Base-by-base conservation (phyloP, 768 basidiomycete species). In the Termitomyces eurrhizus region DNA sequence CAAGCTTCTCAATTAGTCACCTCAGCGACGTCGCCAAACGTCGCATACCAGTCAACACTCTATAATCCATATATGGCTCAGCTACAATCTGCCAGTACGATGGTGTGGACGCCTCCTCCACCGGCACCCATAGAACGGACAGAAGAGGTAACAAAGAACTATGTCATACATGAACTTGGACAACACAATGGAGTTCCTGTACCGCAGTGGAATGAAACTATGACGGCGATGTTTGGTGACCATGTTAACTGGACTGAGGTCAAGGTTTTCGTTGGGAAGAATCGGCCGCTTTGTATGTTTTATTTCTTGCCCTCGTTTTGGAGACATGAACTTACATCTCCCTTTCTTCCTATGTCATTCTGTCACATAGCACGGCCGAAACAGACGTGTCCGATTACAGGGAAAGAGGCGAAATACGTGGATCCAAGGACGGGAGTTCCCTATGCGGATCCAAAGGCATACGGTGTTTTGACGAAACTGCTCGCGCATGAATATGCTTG, bases 391-490 rank as follows among this genome's bases (percentile, higher is more conserved):
- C 84, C 84, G 0, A 83, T 98, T 61, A 95, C 92, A 0, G 95
- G 95, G 3, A 79, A 79, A 46, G 77, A 80, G 4, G 94, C 93
- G 0, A 81, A 75, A 49, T 98, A 98, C 68, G 69, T 84, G 42
- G 93, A 97, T 70, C 94, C 95, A 1, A 76, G 83, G 45, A 88
- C 89, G 0, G 85, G 85, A 11, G 86, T 90, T 7, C 93, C 93
- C 0, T 98, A 85, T 71, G 89, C 92, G 2, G 83, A 88, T 59
- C 69, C 81, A 14, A 73, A 74, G 24, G 92, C 89, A 12, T 97
- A 84, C 69, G 71, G 81, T 48, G 78, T 80, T 8, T 77, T 96
- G 52, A 85, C 85, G 33, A 76, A 73, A 37, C 63, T 94, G 4
- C 69, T 93, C 42, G 73, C 74, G 4, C 87, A 93, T 64, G 83